Evolutionary conservation across 1,284 basidiomycete species (phyloP), one percentile per base, ranked within the genome.

Genomic region (Peniophora sp.): DNA sequence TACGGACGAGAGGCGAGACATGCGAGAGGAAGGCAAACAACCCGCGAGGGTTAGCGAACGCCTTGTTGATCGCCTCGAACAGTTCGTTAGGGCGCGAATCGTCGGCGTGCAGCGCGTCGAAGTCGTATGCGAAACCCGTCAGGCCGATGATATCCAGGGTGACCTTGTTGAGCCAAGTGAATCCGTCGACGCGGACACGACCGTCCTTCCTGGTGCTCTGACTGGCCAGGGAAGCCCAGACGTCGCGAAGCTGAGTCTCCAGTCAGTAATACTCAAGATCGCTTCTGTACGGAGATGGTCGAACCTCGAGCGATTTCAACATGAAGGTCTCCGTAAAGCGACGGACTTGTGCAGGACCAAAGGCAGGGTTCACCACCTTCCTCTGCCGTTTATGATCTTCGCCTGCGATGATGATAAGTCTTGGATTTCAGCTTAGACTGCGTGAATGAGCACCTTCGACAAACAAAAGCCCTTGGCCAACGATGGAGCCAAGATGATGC

Each of bases 111-210:
- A 59, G 50, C 5, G 59, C 43, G 16, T 58, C 47, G 49, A 60
- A 61, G 2, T 44, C 3, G 46, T 56, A 57, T 17, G 52, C 35
- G 24, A 60, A 60, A 14, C 59, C 59, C 0, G 74, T 72, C 1
- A 70, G 57, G 3, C 75, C 75, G 52, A 78, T 77, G 20, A 77
- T 65, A 53, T 78, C 76, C 36, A 78, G 58, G 0, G 75, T 75
- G 3, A 68, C 63, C 48, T 68, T 66, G 8, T 63, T 69, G 14
- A 78, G 62, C 64, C 68, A 74, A 3, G 59, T 52, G 36, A 69
- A 59, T 3, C 71, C 64, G 49, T 79, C 70, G 17, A 64, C 43
- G 20, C 45, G 44, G 36, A 43, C 16, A 19, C 36, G 41, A 32
- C 45, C 47, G 41, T 52, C 52, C 50, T 55, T 50, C 32, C 52